Evolutionary conservation across 495 filamentous ascomycete species (phyloP).

Genomic region (Tricharina praecox): DNA sequence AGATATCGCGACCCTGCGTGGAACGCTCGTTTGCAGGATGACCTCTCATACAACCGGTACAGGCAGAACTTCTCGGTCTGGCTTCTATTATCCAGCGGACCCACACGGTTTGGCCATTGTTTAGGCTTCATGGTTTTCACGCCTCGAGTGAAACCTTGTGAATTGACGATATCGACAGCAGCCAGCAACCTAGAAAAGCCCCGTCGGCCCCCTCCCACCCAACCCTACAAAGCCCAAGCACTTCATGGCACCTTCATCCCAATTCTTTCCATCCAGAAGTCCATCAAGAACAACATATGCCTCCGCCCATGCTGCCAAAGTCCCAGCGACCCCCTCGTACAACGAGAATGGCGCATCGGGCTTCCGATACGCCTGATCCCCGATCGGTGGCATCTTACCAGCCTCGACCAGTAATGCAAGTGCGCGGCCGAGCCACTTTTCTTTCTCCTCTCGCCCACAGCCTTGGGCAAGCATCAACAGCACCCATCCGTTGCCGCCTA

Average conservation of each 20-base stretch:
- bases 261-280: constrained; percentile 29
- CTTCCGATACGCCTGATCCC: constrained; percentile 28
- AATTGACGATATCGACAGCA: too few relatives aligned
- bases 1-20: too few relatives aligned
- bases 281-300: constrained; percentile 30
- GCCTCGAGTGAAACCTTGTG: too few relatives aligned
- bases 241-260: constrained; percentile 23
- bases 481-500: constrained; percentile 33
- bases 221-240: constrained; percentile 28
- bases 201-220: constrained; percentile 26
- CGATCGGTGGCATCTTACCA: constrained; percentile 29
- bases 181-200: constrained; percentile 16
- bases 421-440: constrained; percentile 28
- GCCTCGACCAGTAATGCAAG: constrained; percentile 32
- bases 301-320: constrained; percentile 35
- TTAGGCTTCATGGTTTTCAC: too few relatives aligned
- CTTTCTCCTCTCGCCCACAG: constrained; percentile 26
- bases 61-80: too few relatives aligned
- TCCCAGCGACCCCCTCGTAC: constrained; percentile 34
- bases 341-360: constrained; percentile 33
- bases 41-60: too few relatives aligned
- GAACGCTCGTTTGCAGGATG: too few relatives aligned
- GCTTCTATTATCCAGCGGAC: too few relatives aligned
- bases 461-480: constrained; percentile 29
- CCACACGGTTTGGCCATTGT: too few relatives aligned